Conservation (phyloP, 2,329 filamentous ascomycete species). For the Aspergillus novoparasiticus region DNA sequence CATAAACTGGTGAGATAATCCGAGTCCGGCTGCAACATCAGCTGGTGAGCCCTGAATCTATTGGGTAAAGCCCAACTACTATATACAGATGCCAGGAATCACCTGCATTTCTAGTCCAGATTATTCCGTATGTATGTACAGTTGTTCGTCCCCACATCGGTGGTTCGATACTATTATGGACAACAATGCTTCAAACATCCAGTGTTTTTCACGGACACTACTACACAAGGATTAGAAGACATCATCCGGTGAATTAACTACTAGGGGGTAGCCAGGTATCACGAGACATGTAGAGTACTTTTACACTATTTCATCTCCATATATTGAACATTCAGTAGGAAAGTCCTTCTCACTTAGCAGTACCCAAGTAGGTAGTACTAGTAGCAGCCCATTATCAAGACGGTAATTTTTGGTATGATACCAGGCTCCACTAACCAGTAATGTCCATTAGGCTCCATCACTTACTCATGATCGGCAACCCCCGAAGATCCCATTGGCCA, state of each 20-base stretch:
- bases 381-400: not conserved
- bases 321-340: not conserved
- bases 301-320: not conserved
- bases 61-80: not conserved
- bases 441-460: not conserved
- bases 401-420: slow-evolving; percentile 1
- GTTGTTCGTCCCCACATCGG: not conserved
- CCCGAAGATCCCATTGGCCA: slow-evolving; percentile 15
- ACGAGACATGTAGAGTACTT: not conserved
- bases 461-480: slow-evolving; percentile 16
- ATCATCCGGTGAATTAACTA: not conserved
- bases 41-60: not conserved
- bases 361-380: not conserved
- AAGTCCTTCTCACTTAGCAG: not conserved
- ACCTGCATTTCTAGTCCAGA: slow-evolving; percentile 1
- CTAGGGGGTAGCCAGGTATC: not conserved
- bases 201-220: not conserved
- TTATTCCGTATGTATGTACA: not conserved
- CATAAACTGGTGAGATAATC: not conserved
- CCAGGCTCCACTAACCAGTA: not conserved
- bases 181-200: not conserved
- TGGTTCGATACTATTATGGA: not conserved
- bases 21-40: not conserved
- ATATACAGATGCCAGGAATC: not conserved
- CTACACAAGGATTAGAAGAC: not conserved